Base-by-base conservation (phyloP, 768 basidiomycete genomes). In the Multifurca ochricompacta region DNA sequence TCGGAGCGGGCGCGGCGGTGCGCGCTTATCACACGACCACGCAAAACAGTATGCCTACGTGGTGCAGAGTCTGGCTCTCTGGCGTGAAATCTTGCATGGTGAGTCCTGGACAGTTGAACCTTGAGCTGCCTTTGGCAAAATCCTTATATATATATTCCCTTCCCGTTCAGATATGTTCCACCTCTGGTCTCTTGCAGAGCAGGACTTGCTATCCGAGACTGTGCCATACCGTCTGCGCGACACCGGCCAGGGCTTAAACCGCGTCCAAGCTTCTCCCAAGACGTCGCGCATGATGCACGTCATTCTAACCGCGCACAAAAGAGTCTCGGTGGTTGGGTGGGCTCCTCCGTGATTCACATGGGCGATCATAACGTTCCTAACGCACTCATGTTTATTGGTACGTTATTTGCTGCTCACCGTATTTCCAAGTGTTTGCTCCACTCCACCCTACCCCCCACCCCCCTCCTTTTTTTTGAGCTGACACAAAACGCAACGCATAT, bases 211-310 rank as follows among this genome's bases (percentile, higher is more conserved):
- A n/a, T 82, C 86, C 6, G 82, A 90, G 63, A 81, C 73, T 19
- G 72, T 84, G 36, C 66, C 81, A 3, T 92, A 92, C 66, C 85
- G 90, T 28, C 74, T 92, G 35, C 82, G 90, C 27, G 90, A 92
- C 66, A 92, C 90, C 0, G 90, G 90, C 25, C 90, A 92, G 63
- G 90, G 90, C n/a, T 75, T 92, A 50, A 92, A 92, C 69, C 84
- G 90, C 41, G 88, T 92, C 10, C 90, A 91, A 66, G 80, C 82
- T 0, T 80, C 90, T 3, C 90, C 90, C 11, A 91, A 91, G 68
- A 92, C 90, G 3, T 82, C 87, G n/a, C 81, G 86, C 27, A 83
- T 88, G 81, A 91, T 91, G 90, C 88, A 90, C 65, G 77, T 76
- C 23, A 90, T 92, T 63, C 78, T 92, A 80, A 91, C 62, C 86